These are phyloP conservation scores for Clonostachys solani DNA, from an alignment of 2,329 filamentous ascomycete genomes.

Conservation along the genomic window DNA sequence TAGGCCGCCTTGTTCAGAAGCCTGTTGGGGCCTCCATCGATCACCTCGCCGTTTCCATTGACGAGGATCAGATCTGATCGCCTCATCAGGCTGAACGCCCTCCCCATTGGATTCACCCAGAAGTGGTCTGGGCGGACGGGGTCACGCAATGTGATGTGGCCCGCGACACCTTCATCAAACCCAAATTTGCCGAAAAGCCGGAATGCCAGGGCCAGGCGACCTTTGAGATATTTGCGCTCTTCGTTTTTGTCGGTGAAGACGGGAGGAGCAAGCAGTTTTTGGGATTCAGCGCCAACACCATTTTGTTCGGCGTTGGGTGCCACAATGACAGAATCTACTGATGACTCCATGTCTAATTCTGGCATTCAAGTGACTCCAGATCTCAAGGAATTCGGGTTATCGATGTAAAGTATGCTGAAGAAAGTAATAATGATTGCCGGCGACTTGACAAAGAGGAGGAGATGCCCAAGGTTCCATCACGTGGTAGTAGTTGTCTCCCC, in stretches of 20 bases:
- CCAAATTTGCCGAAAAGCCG: slow-evolving; percentile 40
- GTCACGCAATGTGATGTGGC: slow-evolving; percentile 62
- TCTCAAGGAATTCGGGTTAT: too few relatives aligned
- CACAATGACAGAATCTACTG: too few relatives aligned
- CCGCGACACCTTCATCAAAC: slow-evolving; percentile 57
- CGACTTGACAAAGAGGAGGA: too few relatives aligned
- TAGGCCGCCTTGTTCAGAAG: slow-evolving; percentile 4
- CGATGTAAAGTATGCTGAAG: too few relatives aligned
- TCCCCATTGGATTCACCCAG: slow-evolving; percentile 56
- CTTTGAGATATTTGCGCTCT: slow-evolving; percentile 24
- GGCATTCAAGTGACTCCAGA: too few relatives aligned
- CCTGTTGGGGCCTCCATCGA: slow-evolving; percentile 50
- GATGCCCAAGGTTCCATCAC: too few relatives aligned
- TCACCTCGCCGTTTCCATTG: slow-evolving; percentile 53
- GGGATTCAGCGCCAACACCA: too few relatives aligned
- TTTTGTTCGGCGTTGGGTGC: too few relatives aligned
- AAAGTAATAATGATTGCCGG: too few relatives aligned
- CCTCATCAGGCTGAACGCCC: slow-evolving; percentile 47
- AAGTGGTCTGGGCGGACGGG: slow-evolving; percentile 54
- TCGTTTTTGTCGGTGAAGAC: slow-evolving; percentile 42
- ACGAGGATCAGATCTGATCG: slow-evolving; percentile 66
- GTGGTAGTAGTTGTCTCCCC: too few relatives aligned
- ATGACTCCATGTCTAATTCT: too few relatives aligned
- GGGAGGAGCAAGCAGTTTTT: slow-evolving; percentile 28
- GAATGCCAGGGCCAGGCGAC: slow-evolving; percentile 40